Conservation (phyloP, 306 rosid species). For the Begonia fuchsioides region DNA sequence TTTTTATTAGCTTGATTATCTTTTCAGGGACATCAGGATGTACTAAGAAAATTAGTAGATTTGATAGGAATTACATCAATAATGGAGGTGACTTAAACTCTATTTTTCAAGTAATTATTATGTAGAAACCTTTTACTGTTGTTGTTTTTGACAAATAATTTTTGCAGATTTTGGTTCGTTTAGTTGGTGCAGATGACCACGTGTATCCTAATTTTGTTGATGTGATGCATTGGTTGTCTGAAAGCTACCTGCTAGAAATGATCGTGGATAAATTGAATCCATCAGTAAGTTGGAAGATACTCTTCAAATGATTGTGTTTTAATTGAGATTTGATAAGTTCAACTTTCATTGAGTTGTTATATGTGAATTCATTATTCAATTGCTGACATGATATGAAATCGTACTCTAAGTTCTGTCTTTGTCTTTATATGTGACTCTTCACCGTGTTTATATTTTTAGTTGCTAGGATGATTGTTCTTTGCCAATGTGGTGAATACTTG, state of each 20-base stretch:
- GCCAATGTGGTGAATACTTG: too few species aligned
- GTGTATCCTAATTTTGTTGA: constrained; percentile 86
- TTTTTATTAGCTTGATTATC: neutral
- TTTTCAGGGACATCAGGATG: constrained; percentile 84
- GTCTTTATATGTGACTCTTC: too few species aligned
- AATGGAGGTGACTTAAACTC: constrained; percentile 63
- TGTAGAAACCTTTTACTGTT: neutral
- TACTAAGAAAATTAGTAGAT: constrained; percentile 76
- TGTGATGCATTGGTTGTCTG: constrained; percentile 96
- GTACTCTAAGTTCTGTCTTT: too few species aligned
- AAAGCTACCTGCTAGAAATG: constrained; percentile 92
- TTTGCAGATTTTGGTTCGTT: constrained; percentile 87
- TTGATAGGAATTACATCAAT: constrained; percentile 95
- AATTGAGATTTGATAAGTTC: too few species aligned
- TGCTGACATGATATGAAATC: too few species aligned
- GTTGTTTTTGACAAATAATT: constrained; percentile 12
- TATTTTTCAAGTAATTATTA: neutral
- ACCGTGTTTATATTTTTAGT: too few species aligned
- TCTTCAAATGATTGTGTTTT: neutral
- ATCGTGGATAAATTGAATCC: constrained; percentile 86
- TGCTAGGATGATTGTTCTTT: too few species aligned
- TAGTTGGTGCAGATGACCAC: constrained; percentile 94
- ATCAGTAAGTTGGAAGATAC: constrained; percentile 42
- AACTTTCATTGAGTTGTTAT: too few species aligned
- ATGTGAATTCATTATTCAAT: too few species aligned